Base-by-base conservation (phyloP, 2,329 filamentous ascomycete species). In the Cercospora janseana region DNA sequence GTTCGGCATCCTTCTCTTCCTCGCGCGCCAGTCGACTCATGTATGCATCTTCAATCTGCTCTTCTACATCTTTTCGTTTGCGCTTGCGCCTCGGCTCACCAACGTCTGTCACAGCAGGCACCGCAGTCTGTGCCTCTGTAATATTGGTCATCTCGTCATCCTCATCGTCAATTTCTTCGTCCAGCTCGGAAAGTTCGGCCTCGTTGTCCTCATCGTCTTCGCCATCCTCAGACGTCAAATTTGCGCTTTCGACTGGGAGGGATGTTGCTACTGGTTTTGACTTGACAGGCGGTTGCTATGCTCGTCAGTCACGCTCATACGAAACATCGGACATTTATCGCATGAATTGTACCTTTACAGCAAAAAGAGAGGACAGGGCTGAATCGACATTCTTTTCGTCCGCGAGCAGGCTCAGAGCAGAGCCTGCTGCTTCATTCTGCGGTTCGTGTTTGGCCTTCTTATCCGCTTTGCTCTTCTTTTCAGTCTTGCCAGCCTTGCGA, bases 11-110 rank as follows among this genome's bases (percentile, higher is more conserved):
- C 40, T 61, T 63, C 47, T 59, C 58, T 37, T 76, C 74, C 50
- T 76, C 73, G 4, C 68, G 69, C 10, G 75, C 78, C 23, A 91
- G 68, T 57, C 82, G 83, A 48, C 79, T 73, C 71, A 92, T 73
- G 61, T 91, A 90, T 43, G 79, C 80, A 49, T 76, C 79, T 63
- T 90, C 87, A 2, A 90, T 70, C 49, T 87, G 82, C 18, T 88
- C 79, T 8, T 85, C 80, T 4, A 49, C 60, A 24, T 65, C 62
- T 26, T 63, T 64, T 41, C 63, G 58, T 56, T 68, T 64, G 44
- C 62, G 57, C 72, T 86, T 87, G 54, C 84, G 77, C 67, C 86
- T 87, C 23, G 79, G 75, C 38, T 61, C 56, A 31, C 52, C 52
- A 42, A 61, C 60, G 29, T 53, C 56, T 51, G 60, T 54, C 13